phyloP scores from a whole-genome alignment of 2,329 filamentous ascomycete species.

The Cladosporium sp. region DNA sequence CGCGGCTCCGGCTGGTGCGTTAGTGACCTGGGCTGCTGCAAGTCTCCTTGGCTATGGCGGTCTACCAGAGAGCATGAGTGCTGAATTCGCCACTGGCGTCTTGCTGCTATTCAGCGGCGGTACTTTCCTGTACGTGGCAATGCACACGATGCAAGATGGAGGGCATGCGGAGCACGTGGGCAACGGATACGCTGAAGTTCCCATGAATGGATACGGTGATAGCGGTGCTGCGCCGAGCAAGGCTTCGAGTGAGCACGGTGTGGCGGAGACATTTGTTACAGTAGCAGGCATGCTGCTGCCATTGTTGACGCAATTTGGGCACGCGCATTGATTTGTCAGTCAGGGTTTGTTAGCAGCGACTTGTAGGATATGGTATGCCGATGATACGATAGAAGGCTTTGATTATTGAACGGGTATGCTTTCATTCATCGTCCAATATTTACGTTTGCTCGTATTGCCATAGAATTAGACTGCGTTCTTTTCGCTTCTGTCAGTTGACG shows the following conservation, averaged over 20 bases:
- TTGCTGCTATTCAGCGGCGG: slow-evolving; percentile 92
- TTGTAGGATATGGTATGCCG: not conserved
- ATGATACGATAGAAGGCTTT: slow-evolving; percentile 6
- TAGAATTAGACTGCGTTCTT: too few species aligned
- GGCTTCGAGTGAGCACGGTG: slow-evolving; percentile 19
- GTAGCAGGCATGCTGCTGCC: slow-evolving; percentile 77
- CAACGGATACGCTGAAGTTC: slow-evolving; percentile 32
- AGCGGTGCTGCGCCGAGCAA: not conserved
- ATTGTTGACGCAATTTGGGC: slow-evolving; percentile 74
- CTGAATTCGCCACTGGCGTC: slow-evolving; percentile 89
- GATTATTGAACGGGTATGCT: too few species aligned
- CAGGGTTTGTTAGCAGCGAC: not conserved
- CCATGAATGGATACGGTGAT: slow-evolving; percentile 30
- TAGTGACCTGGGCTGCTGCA: slow-evolving; percentile 80
- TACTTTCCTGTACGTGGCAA: slow-evolving; percentile 97
- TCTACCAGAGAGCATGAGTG: slow-evolving; percentile 58
- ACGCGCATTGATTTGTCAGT: slow-evolving; percentile 59
- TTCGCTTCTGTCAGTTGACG: too few species aligned
- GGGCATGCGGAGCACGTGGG: slow-evolving; percentile 49
- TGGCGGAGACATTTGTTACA: slow-evolving; percentile 64
- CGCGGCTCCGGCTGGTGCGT: slow-evolving; percentile 82
- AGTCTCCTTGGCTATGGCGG: slow-evolving; percentile 67
- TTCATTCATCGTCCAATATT: too few species aligned
- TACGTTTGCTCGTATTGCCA: too few species aligned
- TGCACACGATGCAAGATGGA: slow-evolving; percentile 92